Base-by-base conservation (phyloP, 2,329 filamentous ascomycete species). In the Alternaria sp. region DNA sequence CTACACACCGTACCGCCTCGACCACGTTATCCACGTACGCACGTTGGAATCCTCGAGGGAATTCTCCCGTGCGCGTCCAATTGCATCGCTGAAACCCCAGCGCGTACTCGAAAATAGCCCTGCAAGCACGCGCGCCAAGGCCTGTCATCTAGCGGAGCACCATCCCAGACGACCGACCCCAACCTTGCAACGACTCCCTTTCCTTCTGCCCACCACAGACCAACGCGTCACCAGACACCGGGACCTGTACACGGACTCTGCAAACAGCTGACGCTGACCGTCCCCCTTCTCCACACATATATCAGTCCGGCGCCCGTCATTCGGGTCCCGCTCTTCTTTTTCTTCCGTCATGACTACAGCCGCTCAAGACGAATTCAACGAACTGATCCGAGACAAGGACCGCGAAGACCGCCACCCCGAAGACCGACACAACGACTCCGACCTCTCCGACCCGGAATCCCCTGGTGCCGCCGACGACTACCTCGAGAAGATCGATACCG, bases 401-500 rank as follows among this genome's bases (percentile, higher is more conserved):
- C 74, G 73, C 46, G 73, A 78, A n/a, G 70, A 72, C 26, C 68
- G 72, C 43, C 83, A 85, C 63, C 84, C 84, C n/a, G 83, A 84
- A 81, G 84, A 85, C 81, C 68, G 73, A 73, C 56, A 70, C 72
- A 68, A 69, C 82, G 88, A 91, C 80, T 90, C 90, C 78, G 86
- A 90, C 78, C 80, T 82, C 67, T 85, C 91, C 61, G 80, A 91
- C 66, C 83, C 68, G 80, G 74, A 77, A 32, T 86, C 89, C 73
- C 80, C 90, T 64, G 67, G 67, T 21, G 70, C 90, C 61, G 67
- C 68, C 45, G 69, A 75, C 63, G 67, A 73, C 67, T 89, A 90
- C 65, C 87, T 86, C 30, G 89, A 91, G 77, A 87, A 88, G 73
- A 82, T 85, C 67, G 82, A 86, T 80, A 82, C 84, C 60, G 77